Conservation (phyloP, 192 early-diverging fungal genomes). For the Phlyctochytrium bullatum region DNA sequence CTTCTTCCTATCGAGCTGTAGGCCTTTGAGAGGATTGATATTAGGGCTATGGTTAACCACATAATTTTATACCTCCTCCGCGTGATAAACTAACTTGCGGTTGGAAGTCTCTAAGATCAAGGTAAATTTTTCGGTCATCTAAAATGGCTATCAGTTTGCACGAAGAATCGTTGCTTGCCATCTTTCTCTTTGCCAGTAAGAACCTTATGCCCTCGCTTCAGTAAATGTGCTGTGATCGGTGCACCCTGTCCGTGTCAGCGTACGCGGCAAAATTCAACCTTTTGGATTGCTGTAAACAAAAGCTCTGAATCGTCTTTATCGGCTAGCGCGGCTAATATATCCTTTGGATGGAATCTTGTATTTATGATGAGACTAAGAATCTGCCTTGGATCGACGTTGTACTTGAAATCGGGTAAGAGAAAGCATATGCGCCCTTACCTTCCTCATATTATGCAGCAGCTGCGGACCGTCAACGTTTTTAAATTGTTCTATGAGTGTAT, state of each 20-base stretch:
- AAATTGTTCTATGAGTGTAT: conserved; percentile 44
- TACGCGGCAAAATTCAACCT: conserved; percentile 8
- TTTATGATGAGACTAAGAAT: conserved; percentile 46
- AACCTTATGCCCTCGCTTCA: conserved; percentile 30
- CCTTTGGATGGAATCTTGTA: conserved; percentile 44
- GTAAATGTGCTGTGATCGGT: conserved; percentile 35
- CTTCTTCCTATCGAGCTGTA: not conserved
- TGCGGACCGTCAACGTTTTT: conserved; percentile 31
- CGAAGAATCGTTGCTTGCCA: conserved; percentile 1
- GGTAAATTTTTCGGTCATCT: conserved; percentile 17
- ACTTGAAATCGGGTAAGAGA: conserved; percentile 17
- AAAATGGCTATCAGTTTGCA: conserved; percentile 16
- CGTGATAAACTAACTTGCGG: not conserved
- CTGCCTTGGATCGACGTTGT: conserved; percentile 33
- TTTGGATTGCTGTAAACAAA: conserved; percentile 24
- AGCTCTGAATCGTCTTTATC: conserved; percentile 21
- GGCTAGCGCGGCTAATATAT: conserved; percentile 46
- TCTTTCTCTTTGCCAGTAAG: conserved; percentile 18
- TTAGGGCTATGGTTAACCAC: not conserved
- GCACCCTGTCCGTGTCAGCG: conserved; percentile 20
- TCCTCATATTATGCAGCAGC: conserved; percentile 47
- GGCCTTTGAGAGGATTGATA: not conserved
- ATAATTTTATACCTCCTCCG: not conserved
- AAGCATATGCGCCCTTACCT: conserved; percentile 23
- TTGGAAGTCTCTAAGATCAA: conserved; percentile 19